Evolutionary conservation across 805 yeast species (phyloP).

Genomic region (Zygosaccharomyces gambellarensis): DNA sequence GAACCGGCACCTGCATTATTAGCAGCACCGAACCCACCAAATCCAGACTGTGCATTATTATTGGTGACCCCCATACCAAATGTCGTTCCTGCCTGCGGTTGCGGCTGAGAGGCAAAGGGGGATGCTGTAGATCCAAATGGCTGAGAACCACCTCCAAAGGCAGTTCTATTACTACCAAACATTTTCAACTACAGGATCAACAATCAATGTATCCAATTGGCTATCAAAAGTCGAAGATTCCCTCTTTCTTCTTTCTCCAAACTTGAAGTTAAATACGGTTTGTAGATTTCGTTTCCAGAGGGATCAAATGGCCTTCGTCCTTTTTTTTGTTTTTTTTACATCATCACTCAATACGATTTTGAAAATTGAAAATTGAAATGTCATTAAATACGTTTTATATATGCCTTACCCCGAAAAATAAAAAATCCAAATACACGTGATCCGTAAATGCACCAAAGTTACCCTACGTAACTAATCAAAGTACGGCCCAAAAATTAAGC

Average conservation of each 20-base stretch:
- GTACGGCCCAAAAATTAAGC: background rate
- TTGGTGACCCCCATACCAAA: constrained; percentile 38
- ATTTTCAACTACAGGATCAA: constrained; percentile 9
- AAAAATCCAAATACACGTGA: too few relatives aligned
- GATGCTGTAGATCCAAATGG: constrained; percentile 22
- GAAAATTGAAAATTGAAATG: too few relatives aligned
- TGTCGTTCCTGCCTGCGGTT: constrained; percentile 16
- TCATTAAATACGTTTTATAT: too few relatives aligned
- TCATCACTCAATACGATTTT: too few relatives aligned
- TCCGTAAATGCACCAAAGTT: too few relatives aligned
- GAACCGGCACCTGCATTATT: constrained; percentile 14
- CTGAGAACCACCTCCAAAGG: constrained; percentile 22
- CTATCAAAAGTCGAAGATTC: background rate
- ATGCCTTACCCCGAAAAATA: too few relatives aligned
- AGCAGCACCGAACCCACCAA: constrained; percentile 32
- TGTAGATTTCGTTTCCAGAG: too few relatives aligned
- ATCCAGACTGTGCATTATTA: constrained; percentile 32
- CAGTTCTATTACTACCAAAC: constrained; percentile 21
- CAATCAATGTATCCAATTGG: background rate
- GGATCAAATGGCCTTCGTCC: too few relatives aligned
- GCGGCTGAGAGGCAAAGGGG: constrained; percentile 24
- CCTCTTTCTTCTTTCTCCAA: background rate
- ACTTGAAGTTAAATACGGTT: too few relatives aligned
- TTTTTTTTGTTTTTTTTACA: too few relatives aligned
- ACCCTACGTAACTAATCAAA: background rate